phyloP scores from a whole-genome alignment of 1,284 basidiomycete genomes.

The Moesziomyces sp. region DNA sequence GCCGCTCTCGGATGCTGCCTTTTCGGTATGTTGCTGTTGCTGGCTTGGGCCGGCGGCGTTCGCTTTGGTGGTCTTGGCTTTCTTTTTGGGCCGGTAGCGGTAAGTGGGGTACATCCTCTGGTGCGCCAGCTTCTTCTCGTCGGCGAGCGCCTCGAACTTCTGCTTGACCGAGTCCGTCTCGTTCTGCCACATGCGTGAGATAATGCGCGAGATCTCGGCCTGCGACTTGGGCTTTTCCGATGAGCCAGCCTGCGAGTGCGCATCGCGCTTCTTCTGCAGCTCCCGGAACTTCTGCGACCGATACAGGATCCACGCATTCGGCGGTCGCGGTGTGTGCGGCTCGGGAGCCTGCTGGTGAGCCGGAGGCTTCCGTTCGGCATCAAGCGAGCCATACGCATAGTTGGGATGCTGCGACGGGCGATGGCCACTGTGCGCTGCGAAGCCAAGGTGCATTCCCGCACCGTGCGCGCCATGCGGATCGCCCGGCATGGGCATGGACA shows the following conservation, averaged over 20 bases:
- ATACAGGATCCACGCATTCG: conserved; percentile 93
- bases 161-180: conserved; percentile 73
- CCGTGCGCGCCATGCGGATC: conserved; percentile 8
- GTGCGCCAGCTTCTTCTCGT: conserved; percentile 74
- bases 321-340: conserved; percentile 76
- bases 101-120: conserved; percentile 46
- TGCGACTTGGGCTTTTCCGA: conserved; percentile 73
- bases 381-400: conserved; percentile 5
- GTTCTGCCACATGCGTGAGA: conserved; percentile 77
- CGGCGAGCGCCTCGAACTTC: conserved; percentile 78
- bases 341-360: conserved; percentile 14
- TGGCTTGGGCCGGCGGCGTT: not conserved
- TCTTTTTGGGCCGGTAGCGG: conserved; percentile 46
- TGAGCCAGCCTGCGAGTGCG: conserved; percentile 62
- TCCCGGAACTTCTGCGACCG: conserved; percentile 75
- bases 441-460: conserved; percentile 5
- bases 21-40: not conserved
- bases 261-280: conserved; percentile 68
- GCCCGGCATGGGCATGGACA: conserved; percentile 18
- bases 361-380: conserved; percentile 8
- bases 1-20: not conserved
- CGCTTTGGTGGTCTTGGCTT: conserved; percentile 21
- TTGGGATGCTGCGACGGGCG: conserved; percentile 4
- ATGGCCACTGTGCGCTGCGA: conserved; percentile 9
- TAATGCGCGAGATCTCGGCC: conserved; percentile 77